Evolutionary conservation across 306 rosid genomes (phyloP).

Genomic region (Luffa acutangula): DNA sequence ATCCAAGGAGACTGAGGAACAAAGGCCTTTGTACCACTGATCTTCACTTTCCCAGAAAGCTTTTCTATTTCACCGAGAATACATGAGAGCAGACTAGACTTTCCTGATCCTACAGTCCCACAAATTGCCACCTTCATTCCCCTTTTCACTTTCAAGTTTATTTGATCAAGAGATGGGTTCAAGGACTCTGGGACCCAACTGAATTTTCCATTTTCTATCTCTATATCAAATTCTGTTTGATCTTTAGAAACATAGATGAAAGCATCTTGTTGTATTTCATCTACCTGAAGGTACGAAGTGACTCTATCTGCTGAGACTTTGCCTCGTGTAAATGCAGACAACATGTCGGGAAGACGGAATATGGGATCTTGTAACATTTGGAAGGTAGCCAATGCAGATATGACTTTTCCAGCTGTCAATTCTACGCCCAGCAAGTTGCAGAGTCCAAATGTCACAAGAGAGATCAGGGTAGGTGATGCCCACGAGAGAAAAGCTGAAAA

Average conservation of each 20-base stretch:
- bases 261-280: constrained; percentile 66
- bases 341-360: constrained; percentile 72
- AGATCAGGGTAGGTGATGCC: constrained; percentile 89
- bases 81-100: constrained; percentile 67
- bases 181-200: constrained; percentile 58
- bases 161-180: constrained; percentile 50
- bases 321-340: constrained; percentile 67
- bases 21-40: constrained; percentile 86
- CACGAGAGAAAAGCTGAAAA: constrained; percentile 55
- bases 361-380: constrained; percentile 88
- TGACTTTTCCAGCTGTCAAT: constrained; percentile 73
- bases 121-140: constrained; percentile 95
- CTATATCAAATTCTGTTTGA: constrained; percentile 45
- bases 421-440: constrained; percentile 76
- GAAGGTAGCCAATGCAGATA: constrained; percentile 83
- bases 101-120: constrained; percentile 89
- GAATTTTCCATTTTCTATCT: constrained; percentile 60
- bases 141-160: constrained; percentile 59
- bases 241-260: constrained; percentile 43
- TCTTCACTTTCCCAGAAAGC: constrained; percentile 55
- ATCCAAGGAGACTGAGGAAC: constrained; percentile 95
- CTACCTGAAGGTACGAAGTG: constrained; percentile 56
- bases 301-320: constrained; percentile 82
- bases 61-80: constrained; percentile 76
- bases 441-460: constrained; percentile 64